Base-by-base conservation (phyloP, 2,329 filamentous ascomycete species). In the Ceratocystis lukuohia region DNA sequence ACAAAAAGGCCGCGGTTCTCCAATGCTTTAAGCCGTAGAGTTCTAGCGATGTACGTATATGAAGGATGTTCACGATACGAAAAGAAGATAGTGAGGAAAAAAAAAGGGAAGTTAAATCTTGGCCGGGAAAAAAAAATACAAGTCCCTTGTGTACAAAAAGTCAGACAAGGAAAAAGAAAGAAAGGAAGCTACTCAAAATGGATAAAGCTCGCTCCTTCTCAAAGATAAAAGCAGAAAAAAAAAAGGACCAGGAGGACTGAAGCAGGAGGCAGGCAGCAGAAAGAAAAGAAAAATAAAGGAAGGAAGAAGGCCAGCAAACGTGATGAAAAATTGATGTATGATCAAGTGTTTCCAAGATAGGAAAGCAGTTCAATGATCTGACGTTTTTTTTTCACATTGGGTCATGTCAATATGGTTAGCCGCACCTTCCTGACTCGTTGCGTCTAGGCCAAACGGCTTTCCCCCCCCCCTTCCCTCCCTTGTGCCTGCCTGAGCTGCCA, bases 401-500 rank as follows among this genome's bases (percentile, higher is more conserved):
- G 48, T 15, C 48, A 45, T 62, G 61, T 46, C 61, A 44, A 46
- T 33, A 20, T 22, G 46, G 61, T 17, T 63, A 46, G 25, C 25
- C 44, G 61, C 61, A 33, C 30, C 15, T 63, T 50, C 61, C 46
- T 63, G 46, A 48, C 46, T 63, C 59, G 64, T 41, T 65, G 22
- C 20, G 48, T 53, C 44, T n/a, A 48, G 41, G 50, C 30, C 46
- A 37, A 62, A 50, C 61, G 25, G 3, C 37, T 22, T 22, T 12
- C 28, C 25, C 45, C 1, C 22, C 22, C 3, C 0, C 50, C 56
- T 15, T 46, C 28, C 3, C 46, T 50, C 62, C 37, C 33, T 50
- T 50, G 41, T 59, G 25, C 56, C 56, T 59, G 53, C 66, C 56
- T 57, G 56, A 57, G 66, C 65, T 61, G n/a, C 37, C 41, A 30